Evolutionary conservation across 495 filamentous ascomycete species (phyloP).

Genomic region (Entonaema liquescens): DNA sequence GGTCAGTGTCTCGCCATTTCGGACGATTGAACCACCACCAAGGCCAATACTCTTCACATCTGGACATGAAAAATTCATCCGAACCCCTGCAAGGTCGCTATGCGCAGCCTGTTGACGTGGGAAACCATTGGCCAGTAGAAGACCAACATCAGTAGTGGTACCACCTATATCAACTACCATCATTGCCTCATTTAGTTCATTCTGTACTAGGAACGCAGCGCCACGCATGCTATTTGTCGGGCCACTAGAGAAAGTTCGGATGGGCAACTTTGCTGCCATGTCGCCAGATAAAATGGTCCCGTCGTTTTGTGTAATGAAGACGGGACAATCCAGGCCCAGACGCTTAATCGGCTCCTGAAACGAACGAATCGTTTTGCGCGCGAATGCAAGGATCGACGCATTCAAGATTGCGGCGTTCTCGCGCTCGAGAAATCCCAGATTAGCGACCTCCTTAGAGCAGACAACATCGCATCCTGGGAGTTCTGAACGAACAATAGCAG

Average conservation of each 20-base stretch:
- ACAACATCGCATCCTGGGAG: conserved; percentile 59
- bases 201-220: conserved; percentile 58
- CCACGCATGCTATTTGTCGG: conserved; percentile 67
- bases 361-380: conserved; percentile 57
- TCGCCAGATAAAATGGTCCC: conserved; percentile 61
- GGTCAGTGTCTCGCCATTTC: conserved; percentile 48
- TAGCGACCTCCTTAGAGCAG: conserved; percentile 58
- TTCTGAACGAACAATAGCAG: conserved; percentile 53
- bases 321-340: conserved; percentile 58
- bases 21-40: conserved; percentile 62
- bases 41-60: conserved; percentile 63
- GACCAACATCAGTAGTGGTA: conserved; percentile 65
- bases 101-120: conserved; percentile 64
- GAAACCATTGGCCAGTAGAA: conserved; percentile 61
- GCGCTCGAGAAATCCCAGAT: conserved; percentile 62
- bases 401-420: conserved; percentile 67
- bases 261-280: conserved; percentile 60
- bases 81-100: conserved; percentile 59
- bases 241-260: conserved; percentile 62
- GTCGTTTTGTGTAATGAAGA: conserved; percentile 67
- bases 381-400: conserved; percentile 61
- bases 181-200: conserved; percentile 47
- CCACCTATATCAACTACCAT: conserved; percentile 63
- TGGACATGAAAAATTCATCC: conserved; percentile 63
- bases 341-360: conserved; percentile 57